Evolutionary conservation across 306 rosid species (phyloP), one percentile per base, ranked within the genome.

Genomic region (Lathyrus aphaca): DNA sequence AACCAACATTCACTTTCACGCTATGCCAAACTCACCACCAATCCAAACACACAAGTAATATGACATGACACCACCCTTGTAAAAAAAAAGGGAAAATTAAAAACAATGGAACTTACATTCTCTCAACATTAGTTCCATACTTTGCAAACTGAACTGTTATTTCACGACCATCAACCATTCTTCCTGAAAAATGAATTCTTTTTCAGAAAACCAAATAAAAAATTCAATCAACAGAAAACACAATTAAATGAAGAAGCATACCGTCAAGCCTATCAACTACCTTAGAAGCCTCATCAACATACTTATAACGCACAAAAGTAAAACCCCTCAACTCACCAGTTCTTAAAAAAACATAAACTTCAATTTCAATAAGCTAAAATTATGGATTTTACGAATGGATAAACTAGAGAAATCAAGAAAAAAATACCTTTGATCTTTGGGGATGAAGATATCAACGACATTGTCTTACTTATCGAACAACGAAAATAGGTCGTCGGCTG

Each of bases 221-320:
- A 35, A 37, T 14, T 10, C 15, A 3, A 72, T 38, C 6, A 37
- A 48, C 17, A 65, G 0, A 2, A 1, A 68, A 9, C 8, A 5
- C 13, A 5, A 45, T 25, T 11, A 4, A 5, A 40, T 8, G 4
- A 2, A 27, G 1, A 39, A 59, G 7, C 70, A 51, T 81, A 89
- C 97, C 97, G 18, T 92, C 95, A 5, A 92, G 94, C 86, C 90
- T 89, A 0, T 92, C 97, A 66, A 87, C 97, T 7, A 96, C 96
- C 69, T 92, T 89, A 8, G 82, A 86, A 17, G 97, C 97, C 80
- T 92, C 97, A 18, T 92, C 96, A 5, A 95, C 96, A 68, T 92
- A 89, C 70, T 89, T 91, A 80, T 87, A 92, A 7, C 96, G 89
- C 85, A 92, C 97, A 78, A 92, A 92, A 3, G 97, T 96, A 65